These are phyloP conservation scores for Trichoderma aggressivum DNA, from an alignment of 2,329 filamentous ascomycete genomes.

Conservation along the genomic window DNA sequence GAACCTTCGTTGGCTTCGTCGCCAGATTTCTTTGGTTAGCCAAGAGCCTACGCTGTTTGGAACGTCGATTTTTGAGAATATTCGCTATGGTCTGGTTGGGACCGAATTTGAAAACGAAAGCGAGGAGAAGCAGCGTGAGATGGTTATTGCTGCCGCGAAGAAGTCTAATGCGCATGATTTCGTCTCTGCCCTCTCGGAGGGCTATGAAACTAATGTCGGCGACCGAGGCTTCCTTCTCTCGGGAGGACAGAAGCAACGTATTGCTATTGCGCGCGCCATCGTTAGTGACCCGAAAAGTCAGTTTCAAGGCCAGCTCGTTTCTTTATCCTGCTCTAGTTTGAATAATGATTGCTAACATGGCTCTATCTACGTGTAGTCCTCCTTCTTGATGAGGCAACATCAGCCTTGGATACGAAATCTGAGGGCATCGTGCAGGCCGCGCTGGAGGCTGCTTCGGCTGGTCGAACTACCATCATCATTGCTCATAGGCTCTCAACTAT, in stretches of 20 bases:
- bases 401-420: slow-evolving; percentile 87
- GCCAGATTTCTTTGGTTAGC: slow-evolving; percentile 87
- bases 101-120: slow-evolving; percentile 66
- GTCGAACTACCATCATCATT: slow-evolving; percentile 92
- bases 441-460: slow-evolving; percentile 78
- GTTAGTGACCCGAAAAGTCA: slow-evolving; percentile 81
- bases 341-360: neutral
- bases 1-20: slow-evolving; percentile 86
- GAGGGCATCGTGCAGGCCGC: slow-evolving; percentile 94
- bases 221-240: slow-evolving; percentile 90
- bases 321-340: neutral
- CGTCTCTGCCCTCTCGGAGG: slow-evolving; percentile 74
- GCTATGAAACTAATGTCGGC: slow-evolving; percentile 92
- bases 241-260: slow-evolving; percentile 94
- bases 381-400: slow-evolving; percentile 91
- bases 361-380: slow-evolving; percentile 51
- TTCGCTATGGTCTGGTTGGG: slow-evolving; percentile 85
- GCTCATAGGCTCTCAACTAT: slow-evolving; percentile 95
- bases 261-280: slow-evolving; percentile 87
- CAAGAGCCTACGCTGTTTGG: slow-evolving; percentile 91
- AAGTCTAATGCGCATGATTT: slow-evolving; percentile 96
- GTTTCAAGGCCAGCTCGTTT: slow-evolving; percentile 20
- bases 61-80: slow-evolving; percentile 85
- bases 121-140: slow-evolving; percentile 64
- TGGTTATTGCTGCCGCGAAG: slow-evolving; percentile 77